These are phyloP conservation scores for Camellia granthamiana DNA, from an alignment of 148 eudicot species.

Conservation along the genomic window DNA sequence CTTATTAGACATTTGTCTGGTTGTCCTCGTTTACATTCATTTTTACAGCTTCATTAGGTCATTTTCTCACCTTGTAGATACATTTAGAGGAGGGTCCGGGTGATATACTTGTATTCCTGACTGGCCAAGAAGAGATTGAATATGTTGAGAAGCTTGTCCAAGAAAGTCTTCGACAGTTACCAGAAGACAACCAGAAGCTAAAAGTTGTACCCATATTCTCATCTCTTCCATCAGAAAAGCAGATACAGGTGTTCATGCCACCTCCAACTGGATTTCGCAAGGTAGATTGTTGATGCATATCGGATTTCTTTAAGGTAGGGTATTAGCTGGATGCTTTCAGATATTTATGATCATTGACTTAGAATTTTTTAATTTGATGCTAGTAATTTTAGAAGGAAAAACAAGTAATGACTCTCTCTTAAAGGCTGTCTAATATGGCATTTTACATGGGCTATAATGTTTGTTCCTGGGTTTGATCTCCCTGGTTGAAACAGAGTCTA, in stretches of 20 bases:
- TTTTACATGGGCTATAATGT: background rate
- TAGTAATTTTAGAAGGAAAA: background rate
- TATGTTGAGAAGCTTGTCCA: conserved; percentile 75
- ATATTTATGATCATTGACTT: background rate
- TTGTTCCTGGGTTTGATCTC: background rate
- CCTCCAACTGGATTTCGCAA: conserved; percentile 77
- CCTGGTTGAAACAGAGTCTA: background rate
- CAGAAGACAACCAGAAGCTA: conserved; percentile 56
- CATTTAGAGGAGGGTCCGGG: conserved; percentile 85
- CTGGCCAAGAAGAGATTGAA: conserved; percentile 99
- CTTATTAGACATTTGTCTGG: background rate
- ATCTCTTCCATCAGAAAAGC: conserved; percentile 94
- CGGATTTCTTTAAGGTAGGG: background rate
- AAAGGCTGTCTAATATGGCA: background rate
- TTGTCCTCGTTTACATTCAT: background rate
- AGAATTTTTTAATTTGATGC: background rate
- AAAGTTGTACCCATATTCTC: conserved; percentile 62
- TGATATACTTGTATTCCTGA: conserved; percentile 91
- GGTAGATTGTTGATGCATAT: conserved; percentile 36
- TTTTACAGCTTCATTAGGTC: conserved; percentile 6
- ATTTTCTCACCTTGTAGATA: conserved; percentile 45
- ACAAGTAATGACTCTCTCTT: background rate
- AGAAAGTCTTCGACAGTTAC: conserved; percentile 61
- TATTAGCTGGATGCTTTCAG: conserved; percentile 8
- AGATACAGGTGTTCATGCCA: conserved; percentile 81